Evolutionary conservation across 768 basidiomycete genomes (phyloP), one percentile per base, ranked within the genome.

Genomic region (Trametes punicea): DNA sequence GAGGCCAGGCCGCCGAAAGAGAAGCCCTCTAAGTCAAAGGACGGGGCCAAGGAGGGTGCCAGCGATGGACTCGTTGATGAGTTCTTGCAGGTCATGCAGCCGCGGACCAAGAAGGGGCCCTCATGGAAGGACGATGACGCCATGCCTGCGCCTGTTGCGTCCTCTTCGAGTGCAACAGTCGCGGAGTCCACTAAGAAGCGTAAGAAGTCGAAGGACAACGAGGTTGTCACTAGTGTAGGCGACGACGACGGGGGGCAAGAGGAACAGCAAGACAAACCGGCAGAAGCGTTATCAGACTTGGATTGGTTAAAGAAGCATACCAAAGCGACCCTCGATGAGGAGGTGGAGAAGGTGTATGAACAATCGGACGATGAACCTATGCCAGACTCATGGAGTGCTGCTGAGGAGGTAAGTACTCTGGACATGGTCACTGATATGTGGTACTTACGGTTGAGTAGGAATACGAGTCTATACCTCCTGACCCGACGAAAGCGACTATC

Each of bases 31-130:
- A 56, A 40, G 36, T 34, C 40, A 13, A 33, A 57, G 18, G 30
- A 34, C 26, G 39, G 46, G 46, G 11, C 38, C 3, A 21, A 38
- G 6, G 29, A 48, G 38, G 46, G 30, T 1, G 44, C 26, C 4
- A 33, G 51, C n/a, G 34, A 51, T 26, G 46, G 40, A n/a, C 59
- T 57, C 2, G 42, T 87, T 1, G 81, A 85, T 18, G 81, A 88
- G 64, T 94, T 85, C 61, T 73, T 92, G 71, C 71, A 84, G 38
- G 80, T 90, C 38, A 93, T 93, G 90, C 79, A 87, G 33, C 79
- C 82, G 1, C 75, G 77, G 0, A 69, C 71, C 4, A 77, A 74
- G 60, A 84, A 82, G 54, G 81, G 81, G 0, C 83, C 82, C 2
- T 77, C 80, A 8, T 89, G 87, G 88, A 81, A 81, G 5, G 83